Base-by-base conservation (phyloP, 2,329 filamentous ascomycete genomes). In the Epichloe festucae region DNA sequence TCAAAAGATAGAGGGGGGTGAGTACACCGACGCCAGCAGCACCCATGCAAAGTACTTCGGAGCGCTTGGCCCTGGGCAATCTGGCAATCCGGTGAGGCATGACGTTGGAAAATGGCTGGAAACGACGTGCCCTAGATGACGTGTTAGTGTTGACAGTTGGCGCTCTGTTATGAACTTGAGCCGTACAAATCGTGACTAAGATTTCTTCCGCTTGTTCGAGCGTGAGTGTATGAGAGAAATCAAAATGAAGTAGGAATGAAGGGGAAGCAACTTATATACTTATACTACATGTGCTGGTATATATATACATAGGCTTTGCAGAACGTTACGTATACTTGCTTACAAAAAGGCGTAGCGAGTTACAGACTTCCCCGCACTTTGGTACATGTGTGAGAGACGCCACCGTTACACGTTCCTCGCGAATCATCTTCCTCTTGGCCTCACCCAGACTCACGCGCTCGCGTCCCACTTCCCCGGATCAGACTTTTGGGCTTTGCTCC, bases 1-100 rank as follows among this genome's bases (percentile, higher is more conserved):
- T 69, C 60, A 79, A 69, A 59, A 80, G 70, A 67, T 78, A 79
- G 59, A 81, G 70, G 31, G 78, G 78, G 1, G 76, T 72, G 51
- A 81, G 71, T 57, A 71, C 74, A 46, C 66, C 71, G 53, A 78
- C 67, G 54, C 77, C 76, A 23, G 77, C 77, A 40, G 74, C 68
- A 52, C 74, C 74, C 62, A 78, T 77, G 64, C 70, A 73, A 58
- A 77, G 63, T 54, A 75, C 65, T 66, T 81, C 78, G 44, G 70
- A 67, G 54, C 66, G 60, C 57, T 66, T 66, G 59, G 76, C 70
- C 52, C 67, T 67, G 57, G 77, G 76, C 52, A 81, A 71, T 61
- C 70, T 72, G 60, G 68, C 65, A 8, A 70, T 58, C 54, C 68
- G 65, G 53, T 57, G 56, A 56, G 73, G 70, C 76, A 79, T 79